Percentiles rank a stretch among this genome's conserved stretches.
Conservation (phyloP, 78 protist species). For the Carpediemonas membranifera region DNA sequence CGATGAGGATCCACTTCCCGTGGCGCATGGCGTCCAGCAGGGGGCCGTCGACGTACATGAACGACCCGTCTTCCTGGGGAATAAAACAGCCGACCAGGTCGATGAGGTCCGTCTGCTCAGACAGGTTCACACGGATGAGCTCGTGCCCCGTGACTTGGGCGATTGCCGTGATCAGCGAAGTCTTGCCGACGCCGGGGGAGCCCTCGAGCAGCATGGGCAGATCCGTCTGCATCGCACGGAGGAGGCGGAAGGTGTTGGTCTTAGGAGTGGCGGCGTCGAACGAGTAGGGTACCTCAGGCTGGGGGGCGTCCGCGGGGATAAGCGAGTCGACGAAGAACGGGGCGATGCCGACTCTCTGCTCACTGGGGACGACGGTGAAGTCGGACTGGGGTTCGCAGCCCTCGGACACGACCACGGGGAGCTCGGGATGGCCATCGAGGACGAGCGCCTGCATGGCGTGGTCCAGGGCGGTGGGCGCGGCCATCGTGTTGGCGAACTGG, state of each 20-base stretch:
- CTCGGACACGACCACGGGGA: too few species aligned
- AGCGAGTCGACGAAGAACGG: background rate
- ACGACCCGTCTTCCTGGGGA: slow-evolving; percentile 62
- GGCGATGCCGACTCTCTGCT: background rate
- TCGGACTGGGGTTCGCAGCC: too few species aligned
- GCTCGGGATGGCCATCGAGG: too few species aligned
- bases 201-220: slow-evolving; percentile 48
- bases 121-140: slow-evolving; percentile 90
- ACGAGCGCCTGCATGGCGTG: too few species aligned
- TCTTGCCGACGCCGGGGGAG: slow-evolving; percentile 98
- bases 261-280: slow-evolving; percentile 77
- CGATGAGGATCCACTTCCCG: slow-evolving; percentile 87
- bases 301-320: background rate
- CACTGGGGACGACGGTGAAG: background rate
- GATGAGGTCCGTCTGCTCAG: slow-evolving; percentile 95
- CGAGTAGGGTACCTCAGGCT: slow-evolving; percentile 19
- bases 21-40: slow-evolving; percentile 52
- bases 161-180: slow-evolving; percentile 78
- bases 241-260: slow-evolving; percentile 60
- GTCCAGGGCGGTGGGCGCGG: too few species aligned
- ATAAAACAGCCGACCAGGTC: slow-evolving; percentile 92
- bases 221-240: slow-evolving; percentile 70
- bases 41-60: slow-evolving; percentile 37
- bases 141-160: slow-evolving; percentile 54
- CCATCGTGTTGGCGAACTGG: too few species aligned